Evolutionary conservation across 2,329 filamentous ascomycete species (phyloP).

Genomic region (Penicillium nordicum): DNA sequence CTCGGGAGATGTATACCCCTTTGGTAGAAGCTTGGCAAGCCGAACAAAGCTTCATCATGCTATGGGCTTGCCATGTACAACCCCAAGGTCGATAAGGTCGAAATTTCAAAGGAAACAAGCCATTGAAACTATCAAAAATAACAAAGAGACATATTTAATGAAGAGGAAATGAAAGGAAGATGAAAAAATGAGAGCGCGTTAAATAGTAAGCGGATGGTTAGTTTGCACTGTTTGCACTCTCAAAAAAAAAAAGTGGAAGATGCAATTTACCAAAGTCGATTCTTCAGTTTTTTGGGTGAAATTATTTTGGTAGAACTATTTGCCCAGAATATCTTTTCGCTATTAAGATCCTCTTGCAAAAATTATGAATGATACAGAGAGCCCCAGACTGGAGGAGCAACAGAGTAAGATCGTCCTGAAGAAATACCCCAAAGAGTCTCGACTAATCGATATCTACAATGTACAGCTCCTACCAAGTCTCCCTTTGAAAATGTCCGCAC

Average conservation of each 20-base stretch:
- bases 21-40: slow-evolving; percentile 67
- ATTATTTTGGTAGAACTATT: background rate
- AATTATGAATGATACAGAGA: slow-evolving; percentile 33
- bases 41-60: slow-evolving; percentile 63
- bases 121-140: background rate
- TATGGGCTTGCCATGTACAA: background rate
- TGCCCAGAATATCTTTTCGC: background rate
- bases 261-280: background rate
- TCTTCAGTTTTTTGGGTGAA: background rate
- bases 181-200: slow-evolving; percentile 5
- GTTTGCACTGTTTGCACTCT: slow-evolving; percentile 21
- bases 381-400: slow-evolving; percentile 30
- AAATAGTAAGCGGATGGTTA: slow-evolving; percentile 11
- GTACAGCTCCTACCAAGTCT: slow-evolving; percentile 30
- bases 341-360: background rate
- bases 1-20: background rate
- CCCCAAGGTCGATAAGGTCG: background rate
- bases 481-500: slow-evolving; percentile 34
- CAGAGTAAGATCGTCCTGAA: slow-evolving; percentile 28
- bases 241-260: slow-evolving; percentile 20
- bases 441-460: slow-evolving; percentile 10
- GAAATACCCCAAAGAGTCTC: slow-evolving; percentile 13
- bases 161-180: slow-evolving; percentile 1
- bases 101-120: background rate
- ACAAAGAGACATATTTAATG: background rate